Evolutionary conservation across 306 rosid genomes (phyloP).

Genomic region (Glycine soja): DNA sequence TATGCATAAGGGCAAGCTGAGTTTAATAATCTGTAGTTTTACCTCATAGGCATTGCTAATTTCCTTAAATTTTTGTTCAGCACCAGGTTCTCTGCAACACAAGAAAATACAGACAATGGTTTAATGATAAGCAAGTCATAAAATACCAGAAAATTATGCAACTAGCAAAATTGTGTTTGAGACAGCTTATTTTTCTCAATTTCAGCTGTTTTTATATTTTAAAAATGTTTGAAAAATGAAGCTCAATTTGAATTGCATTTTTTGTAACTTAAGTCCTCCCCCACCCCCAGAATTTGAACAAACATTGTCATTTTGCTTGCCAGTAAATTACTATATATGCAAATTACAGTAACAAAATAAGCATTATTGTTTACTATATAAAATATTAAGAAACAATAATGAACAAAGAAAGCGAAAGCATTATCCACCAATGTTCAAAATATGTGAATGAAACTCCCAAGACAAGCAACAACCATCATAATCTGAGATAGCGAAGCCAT

Average conservation of each 20-base stretch:
- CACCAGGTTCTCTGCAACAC: constrained; percentile 74
- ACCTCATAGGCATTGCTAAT: constrained; percentile 96
- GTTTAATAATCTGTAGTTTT: constrained; percentile 42
- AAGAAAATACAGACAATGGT: constrained; percentile 15
- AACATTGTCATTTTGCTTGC: not conserved
- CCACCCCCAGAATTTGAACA: constrained; percentile 1
- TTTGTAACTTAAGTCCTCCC: constrained; percentile 1
- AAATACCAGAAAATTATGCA: constrained; percentile 3
- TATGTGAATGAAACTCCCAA: too few relatives aligned
- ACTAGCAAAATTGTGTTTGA: not conserved
- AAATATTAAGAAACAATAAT: not conserved
- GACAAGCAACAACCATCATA: constrained; percentile 7
- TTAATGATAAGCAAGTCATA: not conserved
- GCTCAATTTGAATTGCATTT: constrained; percentile 9
- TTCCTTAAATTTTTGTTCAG: constrained; percentile 89
- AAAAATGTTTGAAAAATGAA: not conserved
- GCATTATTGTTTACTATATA: not conserved
- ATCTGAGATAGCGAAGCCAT: not conserved
- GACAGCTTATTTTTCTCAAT: not conserved
- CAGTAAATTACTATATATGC: not conserved
- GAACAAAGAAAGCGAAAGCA: too few relatives aligned
- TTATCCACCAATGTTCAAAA: not conserved
- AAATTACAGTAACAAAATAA: constrained; percentile 1
- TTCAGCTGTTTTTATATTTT: not conserved
- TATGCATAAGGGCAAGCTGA: constrained; percentile 30